Conservation (phyloP, 805 yeast genomes). For the Suhomyces emberorum region DNA sequence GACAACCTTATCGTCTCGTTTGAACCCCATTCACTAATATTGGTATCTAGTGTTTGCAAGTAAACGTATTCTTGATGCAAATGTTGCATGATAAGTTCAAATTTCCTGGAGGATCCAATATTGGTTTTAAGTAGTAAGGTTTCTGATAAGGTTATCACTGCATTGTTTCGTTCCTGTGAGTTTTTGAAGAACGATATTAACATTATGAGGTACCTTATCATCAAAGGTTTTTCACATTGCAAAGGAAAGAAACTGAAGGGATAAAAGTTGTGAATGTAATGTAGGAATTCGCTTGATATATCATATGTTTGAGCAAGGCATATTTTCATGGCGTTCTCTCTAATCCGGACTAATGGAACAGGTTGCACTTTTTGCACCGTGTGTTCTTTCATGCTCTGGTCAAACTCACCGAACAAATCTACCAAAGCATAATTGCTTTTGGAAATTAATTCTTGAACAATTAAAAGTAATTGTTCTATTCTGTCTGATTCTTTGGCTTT, state of each 20-base stretch:
- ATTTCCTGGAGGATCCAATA: conserved; percentile 5
- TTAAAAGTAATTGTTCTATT: neutral
- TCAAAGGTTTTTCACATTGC: neutral
- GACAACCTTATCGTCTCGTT: too few relatives aligned
- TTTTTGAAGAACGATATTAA: conserved; percentile 16
- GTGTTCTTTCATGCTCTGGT: neutral
- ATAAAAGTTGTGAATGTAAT: neutral
- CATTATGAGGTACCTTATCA: conserved; percentile 1
- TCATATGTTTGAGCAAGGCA: conserved; percentile 1
- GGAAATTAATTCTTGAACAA: neutral
- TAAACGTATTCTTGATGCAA: conserved; percentile 14
- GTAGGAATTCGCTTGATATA: neutral
- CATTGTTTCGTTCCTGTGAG: conserved; percentile 7
- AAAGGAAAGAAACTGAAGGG: too few relatives aligned
- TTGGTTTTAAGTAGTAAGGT: conserved; percentile 7
- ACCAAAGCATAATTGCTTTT: conserved; percentile 1
- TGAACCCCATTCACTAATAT: too few relatives aligned
- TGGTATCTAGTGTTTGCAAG: too few relatives aligned
- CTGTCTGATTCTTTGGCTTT: neutral
- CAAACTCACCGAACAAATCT: neutral
- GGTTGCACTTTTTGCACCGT: neutral
- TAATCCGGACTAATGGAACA: conserved; percentile 7
- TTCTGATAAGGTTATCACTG: conserved; percentile 9
- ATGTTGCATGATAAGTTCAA: conserved; percentile 11
- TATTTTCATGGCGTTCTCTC: conserved; percentile 15